Conservation (phyloP, 2,329 filamentous ascomycete species). For the Acarospora socialis region DNA sequence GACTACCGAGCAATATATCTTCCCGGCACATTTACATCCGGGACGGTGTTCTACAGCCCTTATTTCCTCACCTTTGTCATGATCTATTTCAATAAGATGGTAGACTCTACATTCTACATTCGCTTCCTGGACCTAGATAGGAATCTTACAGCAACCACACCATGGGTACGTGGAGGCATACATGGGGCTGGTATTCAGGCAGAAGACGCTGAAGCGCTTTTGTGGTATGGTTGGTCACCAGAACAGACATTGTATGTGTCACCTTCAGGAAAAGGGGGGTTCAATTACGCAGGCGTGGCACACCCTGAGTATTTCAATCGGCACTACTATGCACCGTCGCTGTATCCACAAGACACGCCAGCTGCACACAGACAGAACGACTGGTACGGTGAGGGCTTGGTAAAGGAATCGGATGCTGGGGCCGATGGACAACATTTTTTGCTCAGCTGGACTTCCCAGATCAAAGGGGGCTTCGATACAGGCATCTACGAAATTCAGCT, state of each 20-base stretch:
- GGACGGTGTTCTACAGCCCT: constrained; percentile 15
- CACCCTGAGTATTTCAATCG: constrained; percentile 16
- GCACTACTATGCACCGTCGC: constrained; percentile 13
- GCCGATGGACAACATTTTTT: constrained; percentile 12
- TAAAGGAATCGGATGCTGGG: constrained; percentile 7
- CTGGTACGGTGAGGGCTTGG: constrained; percentile 12
- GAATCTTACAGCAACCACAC: constrained; percentile 5
- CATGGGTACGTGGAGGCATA: constrained; percentile 11
- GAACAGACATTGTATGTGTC: constrained; percentile 14
- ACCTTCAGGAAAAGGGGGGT: constrained; percentile 11
- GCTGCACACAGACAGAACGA: constrained; percentile 5
- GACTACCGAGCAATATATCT: constrained; percentile 13
- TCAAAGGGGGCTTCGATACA: constrained; percentile 8
- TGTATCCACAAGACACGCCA: constrained; percentile 9
- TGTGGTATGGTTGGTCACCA: constrained; percentile 13
- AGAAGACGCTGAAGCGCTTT: constrained; percentile 14
- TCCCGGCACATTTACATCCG: constrained; percentile 14
- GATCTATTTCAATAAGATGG: constrained; percentile 15
- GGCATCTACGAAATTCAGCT: constrained; percentile 13
- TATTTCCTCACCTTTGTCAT: constrained; percentile 15
- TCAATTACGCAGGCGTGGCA: constrained; percentile 14
- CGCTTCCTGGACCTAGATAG: constrained; percentile 13
- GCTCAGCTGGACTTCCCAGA: constrained; percentile 14
- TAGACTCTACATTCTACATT: constrained; percentile 15
- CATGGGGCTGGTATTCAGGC: constrained; percentile 11